Evolutionary conservation across 345 rosid genomes (phyloP), one percentile per base, ranked within the genome.

Genomic region (Salix purpurea): DNA sequence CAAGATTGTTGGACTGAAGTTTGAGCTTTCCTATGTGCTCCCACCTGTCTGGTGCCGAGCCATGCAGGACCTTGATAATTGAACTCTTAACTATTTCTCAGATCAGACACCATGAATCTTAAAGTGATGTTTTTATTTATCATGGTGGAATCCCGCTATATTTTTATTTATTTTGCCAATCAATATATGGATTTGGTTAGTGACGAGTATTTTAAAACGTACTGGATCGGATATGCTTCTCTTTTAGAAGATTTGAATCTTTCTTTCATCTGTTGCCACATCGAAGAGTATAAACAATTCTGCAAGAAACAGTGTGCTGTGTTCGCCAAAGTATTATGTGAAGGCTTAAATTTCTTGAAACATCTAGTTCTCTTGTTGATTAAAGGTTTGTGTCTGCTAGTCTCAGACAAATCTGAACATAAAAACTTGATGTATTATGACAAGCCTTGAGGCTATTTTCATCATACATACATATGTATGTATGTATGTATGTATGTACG

Each of bases 171-270:
- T 68, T 52, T 56, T 67, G 76, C 58, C 69, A 42, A 65, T 66
- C 36, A 4, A 34, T 34, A 70, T 71, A 70, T 71, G 71, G 42
- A 26, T 68, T 67, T 74, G 75, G 14, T 9, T n/a, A 24, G 3
- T n/a, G 14, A 83, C 21, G 28, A n/a, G 72, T 36, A 69, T 67
- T 69, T 23, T 69, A 70, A 52, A 68, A 48, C 6, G 28, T 65
- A 36, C 30, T 2, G 23, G 42, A 23, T 78, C 36, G 7, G 84
- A 73, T 80, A 61, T 86, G 76, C 75, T 78, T 76, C 80, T 74
- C 80, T 66, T 82, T 84, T 69, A 32, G 68, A 76, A 76, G 84
- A 80, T 84, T 75, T 75, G 78, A 77, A 75, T 71, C 73, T 67
- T 42, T 48, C 65, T 67, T 42, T 48, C 65, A 52, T 26, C 39